Base-by-base conservation (phyloP, 495 filamentous ascomycete species). In the Stereocaulon alpinum region DNA sequence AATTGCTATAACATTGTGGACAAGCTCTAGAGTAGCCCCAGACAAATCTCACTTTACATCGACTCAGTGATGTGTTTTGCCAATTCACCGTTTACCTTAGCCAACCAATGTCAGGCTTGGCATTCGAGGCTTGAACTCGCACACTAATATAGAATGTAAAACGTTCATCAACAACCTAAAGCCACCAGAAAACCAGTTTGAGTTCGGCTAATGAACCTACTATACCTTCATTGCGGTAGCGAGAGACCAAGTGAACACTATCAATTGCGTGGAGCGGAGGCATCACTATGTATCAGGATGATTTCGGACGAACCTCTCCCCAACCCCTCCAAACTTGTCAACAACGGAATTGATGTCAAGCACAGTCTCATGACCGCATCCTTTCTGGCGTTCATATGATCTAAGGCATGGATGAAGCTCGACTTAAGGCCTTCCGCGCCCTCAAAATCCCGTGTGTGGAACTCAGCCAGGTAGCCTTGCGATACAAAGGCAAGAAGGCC, bases 401-500 rank as follows among this genome's bases (percentile, higher is more conserved):
- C 12, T 2, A 20, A 22, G 47, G 10, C 14, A 67, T 67, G 65
- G 63, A 64, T 4, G 63, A 65, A 18, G 48, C 40, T 22, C 60
- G 63, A 50, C 47, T 67, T 32, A 61, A 56, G 18, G 58, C 65
- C 30, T 67, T 67, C 30, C 65, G 63, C 24, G 42, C 61, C 29
- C 80, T 95, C 50, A 89, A 87, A 63, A 77, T 82, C 62, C 76
- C 78, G 59, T 97, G 91, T 66, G 83, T 97, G 53, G 77, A 85
- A 48, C 80, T 95, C 57, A 89, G 84, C 70, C 81, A 89, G 62
- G 70, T 83, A 42, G 81, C 86, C 6, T 71, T 92, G 24, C 74
- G 72, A 52, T 82, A 85, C 44, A 72, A 79, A 37, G 81, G 78
- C 59, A 77, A 77, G 29, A 73, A 76, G 55, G 71, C 71, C 5